These are phyloP conservation scores for Dothideomycetes sp. DNA, from an alignment of 2,329 filamentous ascomycete species.

Conservation along the genomic window DNA sequence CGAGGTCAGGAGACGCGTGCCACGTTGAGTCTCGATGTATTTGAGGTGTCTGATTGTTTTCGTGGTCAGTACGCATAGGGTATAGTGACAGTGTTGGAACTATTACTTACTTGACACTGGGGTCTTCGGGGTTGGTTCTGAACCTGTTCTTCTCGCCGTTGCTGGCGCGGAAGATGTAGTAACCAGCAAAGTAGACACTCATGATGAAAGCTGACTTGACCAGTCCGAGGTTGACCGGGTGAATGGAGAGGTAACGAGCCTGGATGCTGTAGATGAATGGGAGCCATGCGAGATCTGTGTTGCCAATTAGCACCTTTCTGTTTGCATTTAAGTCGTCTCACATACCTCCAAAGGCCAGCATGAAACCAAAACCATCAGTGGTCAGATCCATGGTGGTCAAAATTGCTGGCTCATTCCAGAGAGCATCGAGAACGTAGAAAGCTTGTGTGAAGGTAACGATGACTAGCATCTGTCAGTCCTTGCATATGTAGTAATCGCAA, in stretches of 20 bases:
- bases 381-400: slow-evolving; percentile 92
- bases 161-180: slow-evolving; percentile 83
- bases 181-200: slow-evolving; percentile 60
- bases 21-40: slow-evolving; percentile 74
- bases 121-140: slow-evolving; percentile 75
- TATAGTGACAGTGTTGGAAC: neutral
- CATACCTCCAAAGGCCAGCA: slow-evolving; percentile 67
- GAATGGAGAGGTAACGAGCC: slow-evolving; percentile 70
- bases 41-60: slow-evolving; percentile 57
- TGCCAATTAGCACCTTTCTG: neutral
- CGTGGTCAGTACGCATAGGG: neutral
- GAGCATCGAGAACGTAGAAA: slow-evolving; percentile 73
- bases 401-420: slow-evolving; percentile 80
- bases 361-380: slow-evolving; percentile 87
- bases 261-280: slow-evolving; percentile 83
- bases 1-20: slow-evolving; percentile 68
- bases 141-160: slow-evolving; percentile 95
- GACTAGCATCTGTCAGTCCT: no score
- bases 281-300: slow-evolving; percentile 73
- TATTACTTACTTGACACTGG: slow-evolving; percentile 42
- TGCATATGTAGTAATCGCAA: no score
- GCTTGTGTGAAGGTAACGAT: slow-evolving; percentile 68
- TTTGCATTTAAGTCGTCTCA: neutral
- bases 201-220: slow-evolving; percentile 54
- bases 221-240: slow-evolving; percentile 69